Conservation (phyloP, 805 yeast genomes). For the Ogataea trehalophila region DNA sequence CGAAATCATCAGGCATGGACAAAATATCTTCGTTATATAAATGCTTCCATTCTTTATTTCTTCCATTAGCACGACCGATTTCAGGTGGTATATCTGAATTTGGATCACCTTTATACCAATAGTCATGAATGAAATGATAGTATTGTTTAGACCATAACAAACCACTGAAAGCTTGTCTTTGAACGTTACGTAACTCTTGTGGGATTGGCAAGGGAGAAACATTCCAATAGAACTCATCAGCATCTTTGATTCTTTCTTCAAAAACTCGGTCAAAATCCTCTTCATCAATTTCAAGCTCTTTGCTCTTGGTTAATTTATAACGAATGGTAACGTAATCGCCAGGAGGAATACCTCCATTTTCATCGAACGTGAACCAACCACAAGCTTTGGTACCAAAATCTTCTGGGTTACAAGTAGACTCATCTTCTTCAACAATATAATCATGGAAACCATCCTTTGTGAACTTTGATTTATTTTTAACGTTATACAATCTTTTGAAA, state of each 20-base stretch:
- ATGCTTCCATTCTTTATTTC: conserved; percentile 87
- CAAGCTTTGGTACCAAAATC: conserved; percentile 74
- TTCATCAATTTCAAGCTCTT: conserved; percentile 51
- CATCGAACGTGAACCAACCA: conserved; percentile 79
- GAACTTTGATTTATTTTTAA: conserved; percentile 52
- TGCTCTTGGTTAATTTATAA: conserved; percentile 48
- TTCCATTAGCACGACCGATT: conserved; percentile 73
- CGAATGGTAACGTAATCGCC: conserved; percentile 85
- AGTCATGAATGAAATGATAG: conserved; percentile 77
- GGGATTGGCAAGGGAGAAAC: conserved; percentile 80
- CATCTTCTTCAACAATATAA: conserved; percentile 55
- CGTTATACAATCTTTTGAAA: conserved; percentile 58
- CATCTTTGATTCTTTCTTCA: conserved; percentile 73
- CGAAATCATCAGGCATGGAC: conserved; percentile 94
- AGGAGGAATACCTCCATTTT: conserved; percentile 73
- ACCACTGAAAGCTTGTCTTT: conserved; percentile 93
- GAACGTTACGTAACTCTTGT: conserved; percentile 74
- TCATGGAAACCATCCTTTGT: conserved; percentile 94
- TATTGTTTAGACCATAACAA: conserved; percentile 91
- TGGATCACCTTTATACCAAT: conserved; percentile 88
- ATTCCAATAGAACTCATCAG: conserved; percentile 89
- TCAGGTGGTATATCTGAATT: conserved; percentile 71
- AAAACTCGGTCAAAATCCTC: conserved; percentile 66
- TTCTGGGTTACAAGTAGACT: conserved; percentile 65
- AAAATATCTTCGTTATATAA: conserved; percentile 81